phyloP scores from a whole-genome alignment of 1,139 yeast species.

The Protomyces inouyei region DNA sequence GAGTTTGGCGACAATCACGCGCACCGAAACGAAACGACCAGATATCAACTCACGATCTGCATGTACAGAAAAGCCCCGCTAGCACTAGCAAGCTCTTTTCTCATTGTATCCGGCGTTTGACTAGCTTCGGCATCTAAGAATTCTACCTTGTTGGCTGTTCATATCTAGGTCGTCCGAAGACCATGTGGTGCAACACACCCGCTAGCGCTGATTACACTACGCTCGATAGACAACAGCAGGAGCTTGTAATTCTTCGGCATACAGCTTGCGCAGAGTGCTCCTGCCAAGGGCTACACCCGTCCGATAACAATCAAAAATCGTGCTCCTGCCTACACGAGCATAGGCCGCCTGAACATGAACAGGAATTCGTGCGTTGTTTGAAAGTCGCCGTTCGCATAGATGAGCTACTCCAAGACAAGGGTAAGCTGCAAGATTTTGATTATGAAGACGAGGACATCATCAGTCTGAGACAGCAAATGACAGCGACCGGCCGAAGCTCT shows the following conservation, averaged over 20 bases:
- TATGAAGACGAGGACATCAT: slow-evolving; percentile 24
- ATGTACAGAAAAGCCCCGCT: no score
- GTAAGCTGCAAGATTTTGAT: slow-evolving; percentile 15
- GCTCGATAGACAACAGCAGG: slow-evolving; percentile 3
- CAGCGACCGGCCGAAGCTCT: neutral
- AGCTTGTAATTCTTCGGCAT: slow-evolving; percentile 11
- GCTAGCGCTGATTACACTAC: neutral
- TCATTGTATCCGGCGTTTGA: no score
- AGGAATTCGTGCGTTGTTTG: slow-evolving; percentile 20
- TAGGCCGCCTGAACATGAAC: slow-evolving; percentile 5
- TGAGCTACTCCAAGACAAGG: slow-evolving; percentile 26
- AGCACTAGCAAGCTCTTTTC: no score
- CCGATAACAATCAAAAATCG: neutral
- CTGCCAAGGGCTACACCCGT: slow-evolving; percentile 24
- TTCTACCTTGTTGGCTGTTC: no score
- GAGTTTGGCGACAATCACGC: neutral
- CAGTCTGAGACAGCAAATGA: slow-evolving; percentile 21
- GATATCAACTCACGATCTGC: no score
- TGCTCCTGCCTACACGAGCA: slow-evolving; percentile 15
- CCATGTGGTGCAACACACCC: slow-evolving; percentile 16
- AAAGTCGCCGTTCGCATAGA: slow-evolving; percentile 27
- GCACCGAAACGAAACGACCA: neutral
- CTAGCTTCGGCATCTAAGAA: no score
- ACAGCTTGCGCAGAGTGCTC: slow-evolving; percentile 19
- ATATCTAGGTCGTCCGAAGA: neutral